A percentile compares a stretch with the other conserved stretches of the same genome.
These are phyloP conservation scores for Articulospora tetracladia DNA, from an alignment of 495 filamentous ascomycete genomes.

Conservation along the genomic window DNA sequence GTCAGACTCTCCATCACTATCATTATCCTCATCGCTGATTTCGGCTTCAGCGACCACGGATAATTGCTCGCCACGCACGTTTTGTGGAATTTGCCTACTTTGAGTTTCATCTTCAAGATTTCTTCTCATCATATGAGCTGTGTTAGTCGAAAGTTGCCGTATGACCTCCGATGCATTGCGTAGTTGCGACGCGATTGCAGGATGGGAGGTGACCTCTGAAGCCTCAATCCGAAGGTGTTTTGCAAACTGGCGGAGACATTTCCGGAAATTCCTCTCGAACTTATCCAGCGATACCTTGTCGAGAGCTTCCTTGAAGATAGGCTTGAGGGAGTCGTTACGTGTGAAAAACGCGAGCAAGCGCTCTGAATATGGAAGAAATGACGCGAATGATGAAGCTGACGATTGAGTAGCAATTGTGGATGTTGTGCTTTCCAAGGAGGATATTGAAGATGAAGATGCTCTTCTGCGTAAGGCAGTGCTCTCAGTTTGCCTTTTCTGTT, in stretches of 20 bases:
- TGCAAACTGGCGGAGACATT: background rate
- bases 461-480: too few species aligned
- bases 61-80: too few species aligned
- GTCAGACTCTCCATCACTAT: too few species aligned
- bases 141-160: background rate
- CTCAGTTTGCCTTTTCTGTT: too few species aligned
- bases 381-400: too few species aligned
- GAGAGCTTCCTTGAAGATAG: background rate
- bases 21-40: background rate
- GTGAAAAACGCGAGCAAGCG: background rate
- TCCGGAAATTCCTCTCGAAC: background rate
- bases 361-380: background rate
- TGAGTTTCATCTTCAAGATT: background rate
- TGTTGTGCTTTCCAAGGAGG: too few species aligned
- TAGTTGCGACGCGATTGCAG: too few species aligned
- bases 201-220: background rate
- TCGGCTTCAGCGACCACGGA: background rate
- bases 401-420: too few species aligned
- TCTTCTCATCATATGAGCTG: background rate
- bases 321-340: background rate
- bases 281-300: background rate
- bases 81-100: too few species aligned
- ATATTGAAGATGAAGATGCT: too few species aligned
- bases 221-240: background rate
- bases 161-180: background rate